Conservation (phyloP, 2,329 filamentous ascomycete species). For the Esteya vermicola region DNA sequence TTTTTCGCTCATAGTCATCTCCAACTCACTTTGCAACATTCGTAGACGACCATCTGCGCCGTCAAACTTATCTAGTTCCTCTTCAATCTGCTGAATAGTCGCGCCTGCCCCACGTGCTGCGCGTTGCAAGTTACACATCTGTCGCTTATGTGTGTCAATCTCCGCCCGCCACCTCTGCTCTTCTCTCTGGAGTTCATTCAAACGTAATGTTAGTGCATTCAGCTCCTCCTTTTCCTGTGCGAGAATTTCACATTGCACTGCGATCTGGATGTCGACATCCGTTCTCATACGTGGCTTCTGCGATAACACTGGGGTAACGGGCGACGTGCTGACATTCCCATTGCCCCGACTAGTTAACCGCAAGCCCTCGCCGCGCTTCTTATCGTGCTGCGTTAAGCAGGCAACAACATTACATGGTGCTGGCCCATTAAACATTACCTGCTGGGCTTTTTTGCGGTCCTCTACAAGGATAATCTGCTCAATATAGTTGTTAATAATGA, state of each 20-base stretch:
- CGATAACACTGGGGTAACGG: conserved; percentile 29
- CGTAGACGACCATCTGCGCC: conserved; percentile 55
- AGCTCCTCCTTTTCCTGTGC: conserved; percentile 42
- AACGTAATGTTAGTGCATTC: conserved; percentile 32
- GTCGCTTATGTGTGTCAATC: conserved; percentile 32
- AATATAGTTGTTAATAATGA: conserved; percentile 71
- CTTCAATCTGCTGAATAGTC: conserved; percentile 33
- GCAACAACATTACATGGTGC: conserved; percentile 56
- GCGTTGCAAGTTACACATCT: conserved; percentile 28
- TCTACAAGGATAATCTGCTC: conserved; percentile 75
- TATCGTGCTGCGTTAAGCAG: conserved; percentile 56
- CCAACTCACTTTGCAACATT: conserved; percentile 41
- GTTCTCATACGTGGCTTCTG: conserved; percentile 62
- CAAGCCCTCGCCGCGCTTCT: conserved; percentile 42
- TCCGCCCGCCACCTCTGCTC: conserved; percentile 33
- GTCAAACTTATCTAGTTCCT: conserved; percentile 51
- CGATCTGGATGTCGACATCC: conserved; percentile 54
- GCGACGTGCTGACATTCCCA: conserved; percentile 18
- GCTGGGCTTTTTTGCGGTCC: conserved; percentile 49
- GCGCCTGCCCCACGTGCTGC: conserved; percentile 46
- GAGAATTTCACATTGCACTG: conserved; percentile 32
- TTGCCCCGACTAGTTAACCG: conserved; percentile 34
- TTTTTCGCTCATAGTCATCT: conserved; percentile 29
- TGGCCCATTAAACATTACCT: conserved; percentile 50
- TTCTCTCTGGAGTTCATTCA: conserved; percentile 30